Evolutionary conservation across 345 rosid genomes (phyloP).

Genomic region (Eucalyptus fibrosa): DNA sequence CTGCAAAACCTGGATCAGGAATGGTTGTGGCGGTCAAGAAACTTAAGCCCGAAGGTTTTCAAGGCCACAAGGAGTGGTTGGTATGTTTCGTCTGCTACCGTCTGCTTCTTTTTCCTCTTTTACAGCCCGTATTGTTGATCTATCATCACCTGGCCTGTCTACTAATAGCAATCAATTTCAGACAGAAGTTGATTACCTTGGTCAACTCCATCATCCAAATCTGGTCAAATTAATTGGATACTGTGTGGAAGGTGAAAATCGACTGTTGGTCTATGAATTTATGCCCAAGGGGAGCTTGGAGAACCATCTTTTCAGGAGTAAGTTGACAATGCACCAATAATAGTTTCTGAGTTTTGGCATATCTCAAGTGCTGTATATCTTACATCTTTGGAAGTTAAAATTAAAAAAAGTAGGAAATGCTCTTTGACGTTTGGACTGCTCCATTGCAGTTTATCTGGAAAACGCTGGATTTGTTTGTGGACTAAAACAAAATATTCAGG

Average conservation of each 20-base stretch:
- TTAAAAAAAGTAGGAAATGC: background rate
- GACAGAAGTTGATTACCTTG: conserved; percentile 97
- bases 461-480: background rate
- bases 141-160: background rate
- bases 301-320: conserved; percentile 59
- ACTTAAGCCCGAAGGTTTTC: conserved; percentile 92
- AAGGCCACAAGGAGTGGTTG: conserved; percentile 99
- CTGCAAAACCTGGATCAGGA: conserved; percentile 83
- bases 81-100: conserved; percentile 16
- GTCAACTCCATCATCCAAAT: conserved; percentile 88
- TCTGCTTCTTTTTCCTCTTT: background rate
- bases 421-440: background rate
- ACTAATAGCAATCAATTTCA: conserved; percentile 13
- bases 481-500: background rate
- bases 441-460: background rate
- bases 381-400: background rate
- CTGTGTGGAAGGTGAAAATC: conserved; percentile 75
- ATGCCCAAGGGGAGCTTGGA: conserved; percentile 97
- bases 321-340: conserved; percentile 1
- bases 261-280: conserved; percentile 83
- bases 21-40: conserved; percentile 94
- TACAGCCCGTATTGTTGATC: background rate
- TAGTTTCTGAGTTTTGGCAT: background rate
- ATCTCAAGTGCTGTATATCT: background rate
- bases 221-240: conserved; percentile 87